Conservation (phyloP, 2,329 filamentous ascomycete species). For the Xylaria sp. region DNA sequence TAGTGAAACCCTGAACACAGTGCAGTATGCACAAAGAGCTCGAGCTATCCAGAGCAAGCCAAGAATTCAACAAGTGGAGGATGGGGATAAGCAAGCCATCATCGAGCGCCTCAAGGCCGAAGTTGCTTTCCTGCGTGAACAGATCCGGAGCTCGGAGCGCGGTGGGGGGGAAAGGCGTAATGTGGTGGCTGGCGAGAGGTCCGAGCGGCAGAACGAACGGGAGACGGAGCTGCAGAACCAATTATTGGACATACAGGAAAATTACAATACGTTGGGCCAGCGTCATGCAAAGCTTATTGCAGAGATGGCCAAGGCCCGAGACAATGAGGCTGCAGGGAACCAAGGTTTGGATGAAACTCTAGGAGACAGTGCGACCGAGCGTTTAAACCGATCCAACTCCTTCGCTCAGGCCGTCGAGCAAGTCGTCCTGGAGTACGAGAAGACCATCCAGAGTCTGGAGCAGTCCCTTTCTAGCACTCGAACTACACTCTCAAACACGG, state of each 20-base stretch:
- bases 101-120: constrained; percentile 96
- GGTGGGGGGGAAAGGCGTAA: constrained; percentile 68
- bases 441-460: constrained; percentile 95
- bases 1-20: constrained; percentile 96
- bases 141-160: constrained; percentile 86
- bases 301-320: constrained; percentile 87
- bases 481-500: constrained; percentile 82
- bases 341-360: constrained; percentile 70
- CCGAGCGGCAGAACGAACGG: constrained; percentile 82
- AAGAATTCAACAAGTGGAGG: constrained; percentile 92
- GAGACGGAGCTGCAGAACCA: constrained; percentile 95
- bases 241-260: constrained; percentile 91
- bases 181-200: constrained; percentile 71
- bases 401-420: constrained; percentile 97
- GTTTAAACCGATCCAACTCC: constrained; percentile 92
- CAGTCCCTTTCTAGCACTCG: constrained; percentile 90
- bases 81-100: constrained; percentile 91
- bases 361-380: constrained; percentile 84
- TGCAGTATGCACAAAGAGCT: constrained; percentile 96
- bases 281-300: constrained; percentile 96
- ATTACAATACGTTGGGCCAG: constrained; percentile 89
- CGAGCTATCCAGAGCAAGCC: constrained; percentile 98
- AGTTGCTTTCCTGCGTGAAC: constrained; percentile 91
- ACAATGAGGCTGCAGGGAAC: constrained; percentile 72
- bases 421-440: constrained; percentile 97